Conservation (phyloP, 2,329 filamentous ascomycete genomes). For the Penicillium sp. region DNA sequence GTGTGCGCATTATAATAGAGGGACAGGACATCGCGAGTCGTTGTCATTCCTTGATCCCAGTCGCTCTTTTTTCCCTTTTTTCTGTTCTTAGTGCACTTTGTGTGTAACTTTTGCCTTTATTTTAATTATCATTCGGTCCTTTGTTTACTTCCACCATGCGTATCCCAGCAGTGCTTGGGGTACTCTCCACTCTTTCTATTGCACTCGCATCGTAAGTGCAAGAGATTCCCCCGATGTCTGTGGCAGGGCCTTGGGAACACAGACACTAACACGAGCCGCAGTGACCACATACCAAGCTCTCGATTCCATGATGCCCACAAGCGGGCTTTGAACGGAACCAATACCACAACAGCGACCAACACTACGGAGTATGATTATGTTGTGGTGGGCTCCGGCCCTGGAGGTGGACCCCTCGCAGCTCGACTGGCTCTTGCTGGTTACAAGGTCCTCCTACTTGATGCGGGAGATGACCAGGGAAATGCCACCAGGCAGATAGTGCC, state of each 20-base stretch:
- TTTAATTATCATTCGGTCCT: neutral
- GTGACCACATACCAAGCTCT: conserved; percentile 5
- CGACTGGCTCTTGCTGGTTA: conserved; percentile 62
- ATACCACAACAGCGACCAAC: neutral
- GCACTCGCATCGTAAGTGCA: conserved; percentile 17
- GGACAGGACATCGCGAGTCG: neutral
- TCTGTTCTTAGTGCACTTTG: neutral
- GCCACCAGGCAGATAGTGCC: conserved; percentile 56
- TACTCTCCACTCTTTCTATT: conserved; percentile 14
- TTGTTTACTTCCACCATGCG: conserved; percentile 6
- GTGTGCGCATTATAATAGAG: conserved; percentile 4
- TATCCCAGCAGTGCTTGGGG: conserved; percentile 7
- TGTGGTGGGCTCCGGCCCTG: conserved; percentile 62
- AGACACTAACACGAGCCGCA: neutral
- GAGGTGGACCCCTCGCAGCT: conserved; percentile 60
- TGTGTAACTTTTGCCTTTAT: neutral
- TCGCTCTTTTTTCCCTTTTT: neutral
- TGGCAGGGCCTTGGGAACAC: neutral
- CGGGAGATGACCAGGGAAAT: conserved; percentile 58
- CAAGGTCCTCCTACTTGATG: conserved; percentile 62
- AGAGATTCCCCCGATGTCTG: neutral
- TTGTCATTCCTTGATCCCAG: neutral
- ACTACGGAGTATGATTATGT: conserved; percentile 59
- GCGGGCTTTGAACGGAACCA: conserved; percentile 1
- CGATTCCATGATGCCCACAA: conserved; percentile 9